Conservation (phyloP, 2,329 filamentous ascomycete genomes). For the Lecanicillium sp. region DNA sequence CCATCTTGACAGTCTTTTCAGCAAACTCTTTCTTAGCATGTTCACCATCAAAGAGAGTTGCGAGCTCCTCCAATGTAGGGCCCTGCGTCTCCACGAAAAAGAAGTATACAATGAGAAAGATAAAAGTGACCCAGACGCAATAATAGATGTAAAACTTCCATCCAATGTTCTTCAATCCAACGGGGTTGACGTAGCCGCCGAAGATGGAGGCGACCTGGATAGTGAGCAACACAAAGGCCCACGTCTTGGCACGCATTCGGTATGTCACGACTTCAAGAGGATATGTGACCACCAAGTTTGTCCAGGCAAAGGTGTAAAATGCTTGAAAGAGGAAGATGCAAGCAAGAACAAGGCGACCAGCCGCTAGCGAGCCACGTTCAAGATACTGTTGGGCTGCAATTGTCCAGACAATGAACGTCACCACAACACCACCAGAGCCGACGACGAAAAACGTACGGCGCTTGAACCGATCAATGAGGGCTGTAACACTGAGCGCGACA, state of each 20-base stretch:
- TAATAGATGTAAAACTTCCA: slow-evolving; percentile 35
- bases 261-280: slow-evolving; percentile 33
- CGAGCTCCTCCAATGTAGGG: slow-evolving; percentile 25
- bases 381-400: slow-evolving; percentile 28
- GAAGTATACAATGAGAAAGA: slow-evolving; percentile 29
- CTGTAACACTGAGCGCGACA: slow-evolving; percentile 27
- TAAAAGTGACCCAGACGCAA: slow-evolving; percentile 28
- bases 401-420: slow-evolving; percentile 32
- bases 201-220: slow-evolving; percentile 30
- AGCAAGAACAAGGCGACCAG: slow-evolving; percentile 26
- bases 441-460: slow-evolving; percentile 30
- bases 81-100: slow-evolving; percentile 31
- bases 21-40: slow-evolving; percentile 7
- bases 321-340: slow-evolving; percentile 34
- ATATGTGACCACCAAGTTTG: slow-evolving; percentile 33
- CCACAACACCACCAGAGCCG: slow-evolving; percentile 27
- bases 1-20: slow-evolving; percentile 11
- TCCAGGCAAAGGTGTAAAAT: slow-evolving; percentile 35
- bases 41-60: slow-evolving; percentile 16
- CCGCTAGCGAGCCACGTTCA: slow-evolving; percentile 20
- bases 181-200: slow-evolving; percentile 30
- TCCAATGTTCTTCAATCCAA: slow-evolving; percentile 26
- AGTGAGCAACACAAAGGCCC: slow-evolving; percentile 29
- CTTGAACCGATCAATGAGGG: slow-evolving; percentile 27
- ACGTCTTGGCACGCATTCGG: slow-evolving; percentile 32